These are phyloP conservation scores for Hyphodiscus hymeniophilus DNA, from an alignment of 495 filamentous ascomycete genomes.

Conservation along the genomic window DNA sequence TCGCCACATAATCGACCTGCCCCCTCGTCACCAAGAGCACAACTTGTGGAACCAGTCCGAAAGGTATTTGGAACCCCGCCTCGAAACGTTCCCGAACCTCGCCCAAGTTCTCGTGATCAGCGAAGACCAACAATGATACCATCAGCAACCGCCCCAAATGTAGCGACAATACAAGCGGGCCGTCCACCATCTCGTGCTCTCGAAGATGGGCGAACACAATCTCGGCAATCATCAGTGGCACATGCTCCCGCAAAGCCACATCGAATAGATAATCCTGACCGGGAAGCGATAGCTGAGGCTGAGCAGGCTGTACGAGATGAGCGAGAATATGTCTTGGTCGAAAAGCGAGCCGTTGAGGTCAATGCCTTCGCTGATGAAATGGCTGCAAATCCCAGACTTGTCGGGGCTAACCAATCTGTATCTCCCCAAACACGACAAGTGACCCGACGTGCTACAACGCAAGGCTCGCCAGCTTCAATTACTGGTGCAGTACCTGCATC, in stretches of 20 bases:
- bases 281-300: conserved; percentile 62
- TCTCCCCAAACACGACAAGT: conserved; percentile 38
- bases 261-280: conserved; percentile 24
- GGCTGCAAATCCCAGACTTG: conserved; percentile 54
- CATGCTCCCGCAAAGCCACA: conserved; percentile 22
- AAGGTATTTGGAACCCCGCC: conserved; percentile 19
- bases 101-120: conserved; percentile 9
- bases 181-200: conserved; percentile 8
- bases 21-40: conserved; percentile 10
- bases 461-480: conserved; percentile 47
- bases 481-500: conserved; percentile 51
- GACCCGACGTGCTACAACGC: conserved; percentile 62
- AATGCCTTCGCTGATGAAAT: conserved; percentile 96
- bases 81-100: background rate
- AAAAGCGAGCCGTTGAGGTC: conserved; percentile 89
- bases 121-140: conserved; percentile 31
- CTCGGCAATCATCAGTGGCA: conserved; percentile 36
- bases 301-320: conserved; percentile 86
- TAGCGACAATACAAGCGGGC: conserved; percentile 8
- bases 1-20: conserved; percentile 13
- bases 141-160: conserved; percentile 21
- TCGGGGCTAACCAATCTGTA: conserved; percentile 29
- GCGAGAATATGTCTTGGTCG: conserved; percentile 89
- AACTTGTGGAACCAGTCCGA: conserved; percentile 6
- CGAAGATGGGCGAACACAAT: conserved; percentile 10